Evolutionary conservation across 352 stramenopile genomes (phyloP).

Genomic region (Globisporangium paroecandrum): DNA sequence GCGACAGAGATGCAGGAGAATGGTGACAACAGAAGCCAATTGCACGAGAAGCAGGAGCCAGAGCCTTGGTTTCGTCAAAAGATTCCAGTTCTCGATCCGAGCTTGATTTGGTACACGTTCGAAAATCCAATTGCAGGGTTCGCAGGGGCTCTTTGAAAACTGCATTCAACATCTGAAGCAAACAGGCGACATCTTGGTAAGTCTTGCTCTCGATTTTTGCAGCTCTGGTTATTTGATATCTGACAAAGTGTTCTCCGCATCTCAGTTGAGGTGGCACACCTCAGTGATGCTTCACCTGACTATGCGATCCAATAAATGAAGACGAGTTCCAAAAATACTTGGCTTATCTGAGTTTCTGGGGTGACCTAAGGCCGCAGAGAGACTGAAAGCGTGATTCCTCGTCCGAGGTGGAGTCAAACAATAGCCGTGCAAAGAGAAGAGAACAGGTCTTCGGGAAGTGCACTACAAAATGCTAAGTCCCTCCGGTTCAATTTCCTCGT

Average conservation of each 20-base stretch:
- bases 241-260: neutral
- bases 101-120: slow-evolving; percentile 44
- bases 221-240: neutral
- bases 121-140: slow-evolving; percentile 45
- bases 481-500: slow-evolving; percentile 22
- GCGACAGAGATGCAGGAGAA: neutral
- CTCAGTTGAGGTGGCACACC: neutral
- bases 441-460: neutral
- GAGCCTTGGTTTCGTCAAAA: slow-evolving; percentile 12
- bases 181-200: neutral
- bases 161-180: neutral
- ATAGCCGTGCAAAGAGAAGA: neutral
- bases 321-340: slow-evolving; percentile 11
- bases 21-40: neutral
- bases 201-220: neutral
- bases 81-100: neutral
- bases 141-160: slow-evolving; percentile 19
- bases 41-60: slow-evolving; percentile 5
- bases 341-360: neutral
- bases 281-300: neutral
- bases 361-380: neutral
- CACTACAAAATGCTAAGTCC: neutral
- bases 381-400: neutral
- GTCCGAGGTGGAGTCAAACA: neutral
- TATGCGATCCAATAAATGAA: neutral